phyloP scores from a whole-genome alignment of 768 basidiomycete genomes.

The Pleurotus ostreatus region DNA sequence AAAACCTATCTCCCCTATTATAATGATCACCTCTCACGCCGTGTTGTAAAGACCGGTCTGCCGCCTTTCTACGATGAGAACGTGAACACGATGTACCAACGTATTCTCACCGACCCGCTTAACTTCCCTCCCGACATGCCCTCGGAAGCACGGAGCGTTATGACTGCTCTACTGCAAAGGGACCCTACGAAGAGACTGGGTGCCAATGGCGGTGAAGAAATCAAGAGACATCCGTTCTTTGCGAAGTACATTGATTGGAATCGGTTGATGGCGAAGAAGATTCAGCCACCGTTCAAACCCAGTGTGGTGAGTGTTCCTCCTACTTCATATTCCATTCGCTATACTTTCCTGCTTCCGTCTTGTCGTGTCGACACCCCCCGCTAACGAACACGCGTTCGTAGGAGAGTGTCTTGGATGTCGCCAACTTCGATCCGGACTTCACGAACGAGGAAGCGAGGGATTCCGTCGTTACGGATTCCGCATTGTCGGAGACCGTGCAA shows the following conservation, averaged over 20 bases:
- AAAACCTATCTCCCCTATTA: conserved; percentile 12
- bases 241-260: conserved; percentile 92
- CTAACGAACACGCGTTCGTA: conserved; percentile 16
- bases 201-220: conserved; percentile 92
- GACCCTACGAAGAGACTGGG: conserved; percentile 87
- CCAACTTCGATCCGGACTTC: conserved; percentile 97
- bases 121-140: conserved; percentile 89
- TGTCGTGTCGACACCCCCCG: conserved; percentile 2
- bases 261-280: conserved; percentile 85
- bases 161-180: conserved; percentile 83
- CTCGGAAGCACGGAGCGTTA: conserved; percentile 83
- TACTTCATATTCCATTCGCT: too few relatives aligned
- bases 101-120: conserved; percentile 91
- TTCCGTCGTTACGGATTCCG: conserved; percentile 92
- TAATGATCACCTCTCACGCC: background rate
- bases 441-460: conserved; percentile 94
- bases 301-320: conserved; percentile 64
- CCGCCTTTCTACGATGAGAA: conserved; percentile 99
- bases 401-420: conserved; percentile 93
- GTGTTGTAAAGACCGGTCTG: conserved; percentile 68
- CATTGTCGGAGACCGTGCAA: conserved; percentile 92
- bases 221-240: conserved; percentile 95
- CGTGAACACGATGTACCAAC: conserved; percentile 96
- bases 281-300: conserved; percentile 96
- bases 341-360: background rate